A percentile compares a stretch with the other conserved stretches of the same genome.
phyloP scores from a whole-genome alignment of 2,329 filamentous ascomycete genomes.

The Colletotrichum incanum region DNA sequence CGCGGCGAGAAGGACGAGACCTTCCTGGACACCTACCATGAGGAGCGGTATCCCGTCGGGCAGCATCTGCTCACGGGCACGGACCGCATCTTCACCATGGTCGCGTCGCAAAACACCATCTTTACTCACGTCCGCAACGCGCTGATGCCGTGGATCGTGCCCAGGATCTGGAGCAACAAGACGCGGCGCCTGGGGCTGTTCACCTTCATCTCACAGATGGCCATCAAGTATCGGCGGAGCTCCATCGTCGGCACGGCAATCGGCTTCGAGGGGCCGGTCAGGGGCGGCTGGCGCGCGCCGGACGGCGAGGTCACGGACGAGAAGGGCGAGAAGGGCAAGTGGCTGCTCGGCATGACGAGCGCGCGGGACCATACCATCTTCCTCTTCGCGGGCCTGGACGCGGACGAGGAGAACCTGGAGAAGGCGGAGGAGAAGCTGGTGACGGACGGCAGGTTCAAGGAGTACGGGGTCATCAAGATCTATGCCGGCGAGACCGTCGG shows the following conservation, averaged over 20 bases:
- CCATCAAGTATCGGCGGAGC: conserved; percentile 60
- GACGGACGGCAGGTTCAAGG: conserved; percentile 33
- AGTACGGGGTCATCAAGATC: conserved; percentile 44
- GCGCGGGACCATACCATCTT: conserved; percentile 51
- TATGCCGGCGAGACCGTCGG: conserved; percentile 24
- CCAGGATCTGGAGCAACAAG: conserved; percentile 50
- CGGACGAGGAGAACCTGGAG: conserved; percentile 32
- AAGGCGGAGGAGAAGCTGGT: conserved; percentile 30
- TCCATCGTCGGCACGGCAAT: conserved; percentile 53
- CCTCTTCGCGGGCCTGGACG: conserved; percentile 50
- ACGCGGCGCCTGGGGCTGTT: conserved; percentile 49
- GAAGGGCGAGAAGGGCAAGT: conserved; percentile 40
- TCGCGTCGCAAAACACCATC: conserved; percentile 55
- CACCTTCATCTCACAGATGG: conserved; percentile 58
- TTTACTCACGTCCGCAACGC: conserved; percentile 56
- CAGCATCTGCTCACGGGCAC: conserved; percentile 58
- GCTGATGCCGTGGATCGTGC: conserved; percentile 56
- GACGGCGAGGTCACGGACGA: conserved; percentile 52
- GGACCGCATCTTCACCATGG: conserved; percentile 58
- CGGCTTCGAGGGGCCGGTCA: conserved; percentile 53
- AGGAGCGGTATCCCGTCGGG: conserved; percentile 64
- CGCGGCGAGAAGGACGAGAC: conserved; percentile 47
- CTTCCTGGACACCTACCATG: conserved; percentile 64
- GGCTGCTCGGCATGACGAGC: conserved; percentile 48
- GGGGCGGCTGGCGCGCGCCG: conserved; percentile 63